A percentile compares a stretch with the other conserved stretches of the same genome.
Conservation (phyloP, 441 rosid genomes). For the Jatropha podagrica region DNA sequence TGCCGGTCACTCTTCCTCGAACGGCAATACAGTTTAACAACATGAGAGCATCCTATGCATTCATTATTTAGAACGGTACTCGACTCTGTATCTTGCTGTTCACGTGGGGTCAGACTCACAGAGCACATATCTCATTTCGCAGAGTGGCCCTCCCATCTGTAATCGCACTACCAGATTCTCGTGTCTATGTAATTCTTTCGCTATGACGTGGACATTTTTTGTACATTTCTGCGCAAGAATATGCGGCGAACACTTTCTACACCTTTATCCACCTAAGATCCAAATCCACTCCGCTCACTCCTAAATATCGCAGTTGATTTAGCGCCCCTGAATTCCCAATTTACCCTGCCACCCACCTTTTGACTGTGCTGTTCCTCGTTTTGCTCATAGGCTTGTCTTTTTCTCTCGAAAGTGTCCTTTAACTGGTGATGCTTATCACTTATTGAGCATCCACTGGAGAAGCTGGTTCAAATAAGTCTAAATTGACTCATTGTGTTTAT, state of each 20-base stretch:
- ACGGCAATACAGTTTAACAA: too few species aligned
- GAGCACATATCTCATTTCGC: conserved; percentile 10
- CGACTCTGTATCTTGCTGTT: background rate
- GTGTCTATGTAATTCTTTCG: conserved; percentile 34
- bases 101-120: conserved; percentile 33
- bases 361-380: conserved; percentile 34
- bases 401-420: conserved; percentile 10
- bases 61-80: too few species aligned
- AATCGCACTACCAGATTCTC: conserved; percentile 52
- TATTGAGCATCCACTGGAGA: background rate
- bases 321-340: conserved; percentile 18
- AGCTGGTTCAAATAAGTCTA: conserved; percentile 8
- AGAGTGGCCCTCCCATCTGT: conserved; percentile 14
- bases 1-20: too few species aligned
- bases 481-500: conserved; percentile 26
- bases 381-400: conserved; percentile 41
- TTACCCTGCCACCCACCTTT: conserved; percentile 34
- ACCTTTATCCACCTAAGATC: too few species aligned
- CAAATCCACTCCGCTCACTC: background rate
- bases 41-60: too few species aligned
- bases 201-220: conserved; percentile 23
- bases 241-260: conserved; percentile 30
- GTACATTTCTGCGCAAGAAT: background rate
- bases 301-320: background rate
- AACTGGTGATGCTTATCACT: background rate